Base-by-base conservation (phyloP, 1,139 yeast species). In the Saccharomyces hybrid region DNA sequence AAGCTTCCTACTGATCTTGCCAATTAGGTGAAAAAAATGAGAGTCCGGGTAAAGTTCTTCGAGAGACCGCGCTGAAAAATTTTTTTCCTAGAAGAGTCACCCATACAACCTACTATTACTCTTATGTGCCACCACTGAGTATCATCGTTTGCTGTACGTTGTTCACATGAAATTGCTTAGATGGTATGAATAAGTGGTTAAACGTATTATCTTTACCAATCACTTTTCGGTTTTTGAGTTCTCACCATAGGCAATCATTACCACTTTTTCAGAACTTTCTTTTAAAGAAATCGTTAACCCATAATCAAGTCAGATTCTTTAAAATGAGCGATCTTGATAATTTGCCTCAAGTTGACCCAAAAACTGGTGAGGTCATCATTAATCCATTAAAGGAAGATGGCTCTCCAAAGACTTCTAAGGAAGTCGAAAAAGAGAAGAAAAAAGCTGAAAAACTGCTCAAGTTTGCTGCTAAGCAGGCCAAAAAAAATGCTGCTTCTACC, bases 371-470 rank as follows among this genome's bases (percentile, higher is more conserved):
- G 56, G 59, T 68, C 51, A 68, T 69, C 56, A 68, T 70, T 61
- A 70, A 70, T 52, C 71, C 72, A 34, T 60, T 69, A 56, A 70
- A 70, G 57, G 73, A 68, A 57, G 73, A 70, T 61, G 73, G 73
- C 55, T 61, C 68, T 52, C 67, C 63, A 49, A 86, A 85, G 73
- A 80, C 88, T 38, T 84, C 86, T 56, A 87, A 86, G 70, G 88
- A 86, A 71, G 74, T 91, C 55, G 97, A 91, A 72, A 91, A 90
- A 70, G 99, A 93, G 75, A 83, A 86, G 68, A 91, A 91, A 78
- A 91, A 91, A 80, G 97, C 97, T 53, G 99, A 91, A 76, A 93
- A 93, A 72, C 76, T 90, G 68, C 96, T 97, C 68, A 93, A 91
- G 71, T 91, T 91, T 73, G 81, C 85, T 64, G 98, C 98, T 53